Evolutionary conservation across 441 rosid genomes (phyloP).

Genomic region (Aquilaria agallochum): DNA sequence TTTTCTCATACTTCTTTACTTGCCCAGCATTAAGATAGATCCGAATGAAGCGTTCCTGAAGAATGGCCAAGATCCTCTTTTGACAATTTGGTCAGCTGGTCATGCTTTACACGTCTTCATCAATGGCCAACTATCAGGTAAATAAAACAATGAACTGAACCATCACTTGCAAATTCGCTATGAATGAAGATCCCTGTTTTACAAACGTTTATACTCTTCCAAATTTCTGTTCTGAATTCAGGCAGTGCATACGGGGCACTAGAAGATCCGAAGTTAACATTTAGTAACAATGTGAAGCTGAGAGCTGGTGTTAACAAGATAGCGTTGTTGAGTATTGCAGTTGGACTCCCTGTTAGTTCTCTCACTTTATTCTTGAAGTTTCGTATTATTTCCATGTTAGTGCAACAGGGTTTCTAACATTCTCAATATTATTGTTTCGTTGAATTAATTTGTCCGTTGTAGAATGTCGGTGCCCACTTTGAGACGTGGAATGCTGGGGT

Average conservation of each 20-base stretch:
- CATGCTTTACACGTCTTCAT: conserved; percentile 48
- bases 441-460: conserved; percentile 6
- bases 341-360: conserved; percentile 52
- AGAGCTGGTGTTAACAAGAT: conserved; percentile 47
- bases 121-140: conserved; percentile 50
- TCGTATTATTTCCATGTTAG: not conserved
- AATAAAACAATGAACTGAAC: not conserved
- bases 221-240: conserved; percentile 12
- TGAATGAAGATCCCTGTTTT: not conserved
- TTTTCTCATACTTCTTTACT: not conserved
- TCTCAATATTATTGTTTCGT: not conserved
- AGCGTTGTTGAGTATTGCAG: conserved; percentile 40
- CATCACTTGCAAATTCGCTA: not conserved
- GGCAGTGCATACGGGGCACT: conserved; percentile 44
- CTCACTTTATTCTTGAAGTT: not conserved
- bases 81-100: conserved; percentile 50
- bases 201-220: not conserved
- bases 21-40: conserved; percentile 37
- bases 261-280: conserved; percentile 27
- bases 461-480: conserved; percentile 40
- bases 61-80: conserved; percentile 41
- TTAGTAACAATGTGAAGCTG: conserved; percentile 38
- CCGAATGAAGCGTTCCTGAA: conserved; percentile 40
- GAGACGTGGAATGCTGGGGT: conserved; percentile 53
- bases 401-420: not conserved